phyloP scores from a whole-genome alignment of 495 filamentous ascomycete genomes.

The Podospora pseudopauciseta region DNA sequence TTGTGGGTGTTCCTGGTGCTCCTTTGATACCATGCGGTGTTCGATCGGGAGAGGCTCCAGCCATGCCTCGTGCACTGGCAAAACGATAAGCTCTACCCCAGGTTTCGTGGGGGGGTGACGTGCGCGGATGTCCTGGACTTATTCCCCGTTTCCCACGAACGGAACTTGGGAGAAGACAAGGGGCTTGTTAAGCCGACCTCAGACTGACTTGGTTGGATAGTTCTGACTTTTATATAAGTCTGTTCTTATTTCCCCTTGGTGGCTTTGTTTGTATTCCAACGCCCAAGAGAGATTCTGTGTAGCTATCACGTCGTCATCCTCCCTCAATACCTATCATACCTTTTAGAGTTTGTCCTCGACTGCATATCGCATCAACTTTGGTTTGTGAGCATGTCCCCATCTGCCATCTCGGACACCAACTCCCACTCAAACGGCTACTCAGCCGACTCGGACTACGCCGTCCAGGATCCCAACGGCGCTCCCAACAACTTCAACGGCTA shows the following conservation, averaged over 20 bases:
- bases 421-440: constrained; percentile 37
- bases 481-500: constrained; percentile 69
- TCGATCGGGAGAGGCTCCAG: neutral
- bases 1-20: neutral
- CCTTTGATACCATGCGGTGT: neutral
- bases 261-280: neutral
- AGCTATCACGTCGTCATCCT: neutral
- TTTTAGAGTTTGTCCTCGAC: neutral
- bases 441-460: constrained; percentile 41
- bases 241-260: constrained; percentile 3
- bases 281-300: neutral
- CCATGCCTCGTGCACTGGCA: neutral
- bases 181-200: constrained; percentile 26
- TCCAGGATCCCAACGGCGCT: constrained; percentile 32
- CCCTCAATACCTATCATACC: neutral
- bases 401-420: constrained; percentile 59
- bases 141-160: constrained; percentile 10
- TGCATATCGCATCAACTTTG: constrained; percentile 6
- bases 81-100: constrained; percentile 1
- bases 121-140: constrained; percentile 3
- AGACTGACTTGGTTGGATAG: neutral
- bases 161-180: constrained; percentile 11
- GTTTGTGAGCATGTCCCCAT: constrained; percentile 62
- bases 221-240: constrained; percentile 16
- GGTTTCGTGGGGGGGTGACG: constrained; percentile 10